phyloP scores from a whole-genome alignment of 768 basidiomycete species.

The Xanthoconium purpureum region DNA sequence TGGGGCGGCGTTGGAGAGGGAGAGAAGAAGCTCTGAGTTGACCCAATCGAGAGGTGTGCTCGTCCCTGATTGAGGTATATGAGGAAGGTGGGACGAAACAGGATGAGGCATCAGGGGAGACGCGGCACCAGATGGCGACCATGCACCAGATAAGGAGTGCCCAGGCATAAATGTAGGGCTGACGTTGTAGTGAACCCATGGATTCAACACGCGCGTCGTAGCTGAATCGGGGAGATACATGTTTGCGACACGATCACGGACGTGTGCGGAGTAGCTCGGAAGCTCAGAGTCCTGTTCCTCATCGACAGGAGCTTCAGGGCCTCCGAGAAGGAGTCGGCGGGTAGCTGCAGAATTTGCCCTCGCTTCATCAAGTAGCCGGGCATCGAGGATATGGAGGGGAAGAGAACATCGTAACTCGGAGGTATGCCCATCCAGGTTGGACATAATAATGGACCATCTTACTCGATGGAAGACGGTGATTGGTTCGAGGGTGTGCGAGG shows the following conservation, averaged over 20 bases:
- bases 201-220: conserved; percentile 63
- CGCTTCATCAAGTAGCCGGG: conserved; percentile 71
- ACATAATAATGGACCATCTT: conserved; percentile 74
- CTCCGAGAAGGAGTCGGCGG: conserved; percentile 49
- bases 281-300: conserved; percentile 70
- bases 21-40: conserved; percentile 79
- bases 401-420: conserved; percentile 95
- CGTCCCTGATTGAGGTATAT: conserved; percentile 42
- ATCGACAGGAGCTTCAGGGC: conserved; percentile 34
- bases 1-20: conserved; percentile 44
- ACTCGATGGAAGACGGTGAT: conserved; percentile 75
- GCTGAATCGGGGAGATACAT: conserved; percentile 65
- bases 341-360: conserved; percentile 69
- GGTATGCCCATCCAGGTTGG: conserved; percentile 86
- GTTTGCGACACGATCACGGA: conserved; percentile 85
- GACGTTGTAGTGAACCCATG: conserved; percentile 48
- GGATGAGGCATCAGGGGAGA: conserved; percentile 41
- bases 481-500: conserved; percentile 74
- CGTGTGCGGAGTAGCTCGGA: conserved; percentile 86
- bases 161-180: conserved; percentile 35
- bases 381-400: conserved; percentile 80
- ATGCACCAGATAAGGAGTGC: conserved; percentile 18
- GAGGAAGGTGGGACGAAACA: conserved; percentile 32
- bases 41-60: conserved; percentile 68
- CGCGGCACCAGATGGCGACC: conserved; percentile 33